phyloP scores from a whole-genome alignment of 2,329 filamentous ascomycete genomes.

The Nemania sp. region DNA sequence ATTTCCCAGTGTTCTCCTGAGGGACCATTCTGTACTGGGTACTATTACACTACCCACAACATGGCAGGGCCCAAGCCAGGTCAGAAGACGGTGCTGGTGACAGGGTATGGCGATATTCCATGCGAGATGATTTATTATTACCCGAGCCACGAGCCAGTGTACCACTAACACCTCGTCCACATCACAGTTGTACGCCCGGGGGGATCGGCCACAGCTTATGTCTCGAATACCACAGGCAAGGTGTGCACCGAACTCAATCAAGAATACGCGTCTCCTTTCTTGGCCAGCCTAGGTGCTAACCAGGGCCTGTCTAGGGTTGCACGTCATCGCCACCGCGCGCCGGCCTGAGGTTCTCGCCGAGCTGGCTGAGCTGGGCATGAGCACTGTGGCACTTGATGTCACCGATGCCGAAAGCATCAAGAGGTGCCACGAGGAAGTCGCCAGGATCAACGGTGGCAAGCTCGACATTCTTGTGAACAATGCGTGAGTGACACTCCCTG shows the following conservation, averaged over 20 bases:
- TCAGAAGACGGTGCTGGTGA: slow-evolving; percentile 34
- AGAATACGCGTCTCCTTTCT: too few relatives aligned
- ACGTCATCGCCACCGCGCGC: slow-evolving; percentile 63
- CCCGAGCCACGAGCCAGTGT: background rate
- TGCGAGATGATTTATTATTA: background rate
- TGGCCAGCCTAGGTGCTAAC: background rate
- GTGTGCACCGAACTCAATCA: slow-evolving; percentile 37
- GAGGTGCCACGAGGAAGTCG: slow-evolving; percentile 52
- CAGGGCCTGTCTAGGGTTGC: slow-evolving; percentile 45
- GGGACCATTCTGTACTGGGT: background rate
- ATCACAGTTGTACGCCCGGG: slow-evolving; percentile 58
- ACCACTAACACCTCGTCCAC: background rate
- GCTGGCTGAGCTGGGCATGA: slow-evolving; percentile 53
- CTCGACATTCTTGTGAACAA: slow-evolving; percentile 66
- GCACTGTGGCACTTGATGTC: slow-evolving; percentile 57
- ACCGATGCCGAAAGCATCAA: slow-evolving; percentile 56
- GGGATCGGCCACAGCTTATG: slow-evolving; percentile 62
- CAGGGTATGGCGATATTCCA: slow-evolving; percentile 23
- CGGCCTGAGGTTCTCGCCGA: slow-evolving; percentile 52
- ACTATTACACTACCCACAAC: background rate
- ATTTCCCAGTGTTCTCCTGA: background rate
- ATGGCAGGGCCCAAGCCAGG: slow-evolving; percentile 26
- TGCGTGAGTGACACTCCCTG: slow-evolving; percentile 47
- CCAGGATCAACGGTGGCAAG: slow-evolving; percentile 53
- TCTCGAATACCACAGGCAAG: slow-evolving; percentile 56